These are phyloP conservation scores for Entomortierella chlamydospora DNA, from an alignment of 192 early-diverging fungal genomes.

Conservation along the genomic window DNA sequence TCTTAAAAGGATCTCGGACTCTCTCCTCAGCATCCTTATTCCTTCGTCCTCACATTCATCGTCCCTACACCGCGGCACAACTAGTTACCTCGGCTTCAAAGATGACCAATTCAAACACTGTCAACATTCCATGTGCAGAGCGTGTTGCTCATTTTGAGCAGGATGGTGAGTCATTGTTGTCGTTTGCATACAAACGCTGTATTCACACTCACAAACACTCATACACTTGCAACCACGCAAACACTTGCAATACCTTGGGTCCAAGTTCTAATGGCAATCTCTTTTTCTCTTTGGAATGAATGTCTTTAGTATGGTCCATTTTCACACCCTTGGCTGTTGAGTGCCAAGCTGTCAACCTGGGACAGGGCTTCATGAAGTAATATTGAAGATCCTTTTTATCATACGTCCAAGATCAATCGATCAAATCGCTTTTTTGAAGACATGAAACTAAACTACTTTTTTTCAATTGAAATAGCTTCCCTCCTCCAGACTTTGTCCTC, in stretches of 20 bases:
- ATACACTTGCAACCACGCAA: too few species aligned
- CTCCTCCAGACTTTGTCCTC: constrained; percentile 87
- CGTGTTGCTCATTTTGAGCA: constrained; percentile 65
- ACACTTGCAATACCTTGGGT: too few species aligned
- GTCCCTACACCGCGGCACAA: not conserved
- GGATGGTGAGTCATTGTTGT: constrained; percentile 58
- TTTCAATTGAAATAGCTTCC: too few species aligned
- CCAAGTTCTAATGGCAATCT: not conserved
- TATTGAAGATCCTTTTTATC: not conserved
- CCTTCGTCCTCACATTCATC: not conserved
- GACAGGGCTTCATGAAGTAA: constrained; percentile 88
- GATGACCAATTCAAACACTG: constrained; percentile 3
- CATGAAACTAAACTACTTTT: too few species aligned
- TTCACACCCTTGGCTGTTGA: constrained; percentile 88
- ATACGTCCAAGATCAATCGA: not conserved
- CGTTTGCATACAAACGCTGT: too few species aligned
- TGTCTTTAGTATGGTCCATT: constrained; percentile 76
- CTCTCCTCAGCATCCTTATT: constrained; percentile 2
- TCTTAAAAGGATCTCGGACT: constrained; percentile 10
- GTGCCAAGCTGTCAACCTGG: constrained; percentile 91
- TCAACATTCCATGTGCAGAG: constrained; percentile 42
- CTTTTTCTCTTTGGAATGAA: not conserved
- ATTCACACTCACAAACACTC: not conserved
- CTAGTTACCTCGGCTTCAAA: not conserved
- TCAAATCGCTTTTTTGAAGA: not conserved